These are phyloP conservation scores for Daldinia bambusicola DNA, from an alignment of 495 filamentous ascomycete genomes.

Conservation along the genomic window DNA sequence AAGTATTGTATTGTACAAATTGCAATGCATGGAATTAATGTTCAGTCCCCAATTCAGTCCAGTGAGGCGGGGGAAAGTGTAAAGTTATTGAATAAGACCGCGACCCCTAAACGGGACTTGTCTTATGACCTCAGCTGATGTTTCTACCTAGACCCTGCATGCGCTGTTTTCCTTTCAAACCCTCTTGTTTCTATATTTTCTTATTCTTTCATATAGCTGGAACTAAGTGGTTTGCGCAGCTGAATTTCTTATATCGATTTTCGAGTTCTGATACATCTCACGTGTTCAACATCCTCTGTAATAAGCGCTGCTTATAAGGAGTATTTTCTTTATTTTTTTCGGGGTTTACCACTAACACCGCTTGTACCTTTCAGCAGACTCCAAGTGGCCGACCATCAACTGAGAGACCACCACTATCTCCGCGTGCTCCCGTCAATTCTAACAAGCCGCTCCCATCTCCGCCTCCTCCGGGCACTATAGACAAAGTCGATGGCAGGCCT, in stretches of 20 bases:
- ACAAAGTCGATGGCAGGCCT: constrained; percentile 52
- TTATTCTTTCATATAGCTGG: not conserved
- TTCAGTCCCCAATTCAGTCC: constrained; percentile 5
- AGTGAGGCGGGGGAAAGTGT: constrained; percentile 20
- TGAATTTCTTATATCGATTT: not conserved
- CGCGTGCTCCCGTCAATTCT: constrained; percentile 54
- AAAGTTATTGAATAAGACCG: constrained; percentile 25
- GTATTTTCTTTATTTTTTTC: not conserved
- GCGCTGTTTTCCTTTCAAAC: constrained; percentile 40
- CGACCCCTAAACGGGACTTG: constrained; percentile 29
- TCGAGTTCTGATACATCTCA: not conserved
- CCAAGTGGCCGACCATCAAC: constrained; percentile 41
- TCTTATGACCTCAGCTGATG: constrained; percentile 47
- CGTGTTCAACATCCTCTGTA: not conserved
- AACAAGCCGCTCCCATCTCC: constrained; percentile 65
- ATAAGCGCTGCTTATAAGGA: not conserved
- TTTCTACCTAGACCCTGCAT: constrained; percentile 42
- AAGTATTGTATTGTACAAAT: not conserved
- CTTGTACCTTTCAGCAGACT: constrained; percentile 27
- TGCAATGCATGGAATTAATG: not conserved
- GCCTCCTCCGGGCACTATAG: constrained; percentile 58
- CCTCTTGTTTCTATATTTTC: constrained; percentile 18
- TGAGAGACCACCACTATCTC: constrained; percentile 48
- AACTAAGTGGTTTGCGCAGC: not conserved
- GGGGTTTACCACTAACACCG: constrained; percentile 11